phyloP scores from a whole-genome alignment of 2,329 filamentous ascomycete genomes.

The Dactylellina cionopaga region DNA sequence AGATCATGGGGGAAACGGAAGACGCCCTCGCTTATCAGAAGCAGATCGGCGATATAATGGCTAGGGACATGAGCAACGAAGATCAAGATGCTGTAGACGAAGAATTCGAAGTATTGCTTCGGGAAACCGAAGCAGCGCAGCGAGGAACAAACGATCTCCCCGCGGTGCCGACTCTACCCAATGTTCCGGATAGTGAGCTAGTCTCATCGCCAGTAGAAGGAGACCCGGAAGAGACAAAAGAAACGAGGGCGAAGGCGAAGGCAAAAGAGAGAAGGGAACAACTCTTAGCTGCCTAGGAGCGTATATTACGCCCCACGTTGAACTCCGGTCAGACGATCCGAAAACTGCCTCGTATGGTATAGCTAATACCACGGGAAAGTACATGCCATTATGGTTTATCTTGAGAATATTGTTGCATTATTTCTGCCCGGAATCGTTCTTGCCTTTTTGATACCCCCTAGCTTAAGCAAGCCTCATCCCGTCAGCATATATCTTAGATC shows the following conservation, averaged over 20 bases:
- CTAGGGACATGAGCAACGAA: constrained; percentile 85
- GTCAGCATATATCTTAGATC: too few relatives aligned
- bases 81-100: constrained; percentile 99
- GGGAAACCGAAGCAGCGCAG: constrained; percentile 65
- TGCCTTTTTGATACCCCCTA: constrained; percentile 1
- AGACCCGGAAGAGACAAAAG: constrained; percentile 18
- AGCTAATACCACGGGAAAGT: background rate
- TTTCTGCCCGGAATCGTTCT: background rate
- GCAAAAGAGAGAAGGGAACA: constrained; percentile 39
- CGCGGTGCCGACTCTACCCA: constrained; percentile 29
- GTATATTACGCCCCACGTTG: too few relatives aligned
- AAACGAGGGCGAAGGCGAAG: constrained; percentile 22
- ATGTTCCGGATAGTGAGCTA: constrained; percentile 29
- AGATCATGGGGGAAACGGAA: constrained; percentile 89
- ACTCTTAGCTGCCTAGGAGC: constrained; percentile 30
- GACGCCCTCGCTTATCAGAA: constrained; percentile 92
- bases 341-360: background rate
- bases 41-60: constrained; percentile 91
- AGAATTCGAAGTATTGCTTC: constrained; percentile 83
- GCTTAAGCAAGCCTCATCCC: too few relatives aligned
- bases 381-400: background rate
- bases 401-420: background rate
- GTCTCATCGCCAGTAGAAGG: constrained; percentile 6
- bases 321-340: too few relatives aligned
- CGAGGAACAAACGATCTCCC: constrained; percentile 19